Conservation (phyloP, 805 yeast genomes). For the Schwanniomyces sp. region DNA sequence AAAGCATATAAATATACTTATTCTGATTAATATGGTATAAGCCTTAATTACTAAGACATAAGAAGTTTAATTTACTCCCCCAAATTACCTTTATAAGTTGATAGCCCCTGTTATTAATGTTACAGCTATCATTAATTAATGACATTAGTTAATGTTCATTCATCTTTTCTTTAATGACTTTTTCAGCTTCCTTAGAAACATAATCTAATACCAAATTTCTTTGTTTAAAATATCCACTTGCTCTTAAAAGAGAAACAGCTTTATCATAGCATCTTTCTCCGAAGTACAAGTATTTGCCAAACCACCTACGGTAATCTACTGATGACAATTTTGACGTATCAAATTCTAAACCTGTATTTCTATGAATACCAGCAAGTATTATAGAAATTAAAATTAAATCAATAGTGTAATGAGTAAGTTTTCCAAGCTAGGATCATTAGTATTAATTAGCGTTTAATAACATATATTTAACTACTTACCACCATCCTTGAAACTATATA, state of each 20-base stretch:
- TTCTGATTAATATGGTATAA: too few relatives aligned
- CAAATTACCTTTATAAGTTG: neutral
- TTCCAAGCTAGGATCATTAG: conserved; percentile 49
- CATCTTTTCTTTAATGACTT: conserved; percentile 27
- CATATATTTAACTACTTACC: conserved; percentile 3
- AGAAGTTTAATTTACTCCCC: too few relatives aligned
- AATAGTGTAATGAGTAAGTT: conserved; percentile 65
- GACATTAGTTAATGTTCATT: conserved; percentile 20
- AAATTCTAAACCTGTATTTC: conserved; percentile 74
- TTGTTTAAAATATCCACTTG: conserved; percentile 53
- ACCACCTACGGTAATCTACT: conserved; percentile 43
- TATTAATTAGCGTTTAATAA: neutral
- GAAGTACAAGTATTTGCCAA: conserved; percentile 52
- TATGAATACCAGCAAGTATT: conserved; percentile 80
- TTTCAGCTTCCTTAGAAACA: conserved; percentile 30
- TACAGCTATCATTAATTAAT: too few relatives aligned
- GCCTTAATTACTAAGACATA: too few relatives aligned
- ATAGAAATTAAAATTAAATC: conserved; percentile 80
- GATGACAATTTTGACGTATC: conserved; percentile 52
- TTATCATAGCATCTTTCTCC: conserved; percentile 62
- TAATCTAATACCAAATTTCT: conserved; percentile 36
- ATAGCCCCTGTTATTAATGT: neutral
- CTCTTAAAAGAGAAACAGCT: conserved; percentile 44
- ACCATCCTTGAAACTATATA: conserved; percentile 1
- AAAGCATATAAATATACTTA: too few relatives aligned